These are phyloP conservation scores for Lachnellula arida DNA, from an alignment of 2,329 filamentous ascomycete species.

Conservation along the genomic window DNA sequence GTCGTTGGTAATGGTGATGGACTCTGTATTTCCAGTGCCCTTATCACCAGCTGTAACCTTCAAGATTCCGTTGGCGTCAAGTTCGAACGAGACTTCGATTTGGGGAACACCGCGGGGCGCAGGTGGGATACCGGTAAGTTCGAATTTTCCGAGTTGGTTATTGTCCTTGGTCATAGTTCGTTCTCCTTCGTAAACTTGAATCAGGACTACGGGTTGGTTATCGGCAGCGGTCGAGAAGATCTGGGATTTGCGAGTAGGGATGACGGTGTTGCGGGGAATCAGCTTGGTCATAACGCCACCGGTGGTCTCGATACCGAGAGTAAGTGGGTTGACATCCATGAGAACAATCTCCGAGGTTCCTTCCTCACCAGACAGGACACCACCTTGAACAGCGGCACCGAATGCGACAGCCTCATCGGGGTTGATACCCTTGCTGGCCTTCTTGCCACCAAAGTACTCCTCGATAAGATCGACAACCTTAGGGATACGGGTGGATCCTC, in stretches of 20 bases:
- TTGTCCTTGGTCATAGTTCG: slow-evolving; percentile 93
- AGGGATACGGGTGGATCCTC: slow-evolving; percentile 98
- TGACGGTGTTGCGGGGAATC: slow-evolving; percentile 89
- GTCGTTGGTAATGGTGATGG: slow-evolving; percentile 99
- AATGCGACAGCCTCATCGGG: slow-evolving; percentile 98
- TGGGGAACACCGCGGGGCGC: slow-evolving; percentile 95
- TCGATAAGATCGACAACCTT: slow-evolving; percentile 94
- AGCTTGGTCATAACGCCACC: slow-evolving; percentile 97
- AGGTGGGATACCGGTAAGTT: slow-evolving; percentile 91
- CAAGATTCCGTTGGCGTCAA: slow-evolving; percentile 97
- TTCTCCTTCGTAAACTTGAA: slow-evolving; percentile 94
- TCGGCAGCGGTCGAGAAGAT: slow-evolving; percentile 97
- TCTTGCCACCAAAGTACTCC: slow-evolving; percentile 94
- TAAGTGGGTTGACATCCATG: slow-evolving; percentile 96
- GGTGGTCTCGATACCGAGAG: slow-evolving; percentile 94
- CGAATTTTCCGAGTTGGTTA: slow-evolving; percentile 97
- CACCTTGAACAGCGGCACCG: slow-evolving; percentile 94
- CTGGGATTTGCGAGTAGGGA: slow-evolving; percentile 94
- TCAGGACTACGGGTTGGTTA: slow-evolving; percentile 92
- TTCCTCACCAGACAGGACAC: slow-evolving; percentile 86
- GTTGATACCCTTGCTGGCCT: slow-evolving; percentile 98
- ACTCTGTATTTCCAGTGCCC: slow-evolving; percentile 95
- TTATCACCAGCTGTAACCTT: slow-evolving; percentile 96
- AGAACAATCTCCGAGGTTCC: slow-evolving; percentile 78
- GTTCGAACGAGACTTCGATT: slow-evolving; percentile 96